A percentile compares a stretch with the other conserved stretches of the same genome.
phyloP scores from a whole-genome alignment of 1,284 basidiomycete species.

The Ganoderma leucocontextum region DNA sequence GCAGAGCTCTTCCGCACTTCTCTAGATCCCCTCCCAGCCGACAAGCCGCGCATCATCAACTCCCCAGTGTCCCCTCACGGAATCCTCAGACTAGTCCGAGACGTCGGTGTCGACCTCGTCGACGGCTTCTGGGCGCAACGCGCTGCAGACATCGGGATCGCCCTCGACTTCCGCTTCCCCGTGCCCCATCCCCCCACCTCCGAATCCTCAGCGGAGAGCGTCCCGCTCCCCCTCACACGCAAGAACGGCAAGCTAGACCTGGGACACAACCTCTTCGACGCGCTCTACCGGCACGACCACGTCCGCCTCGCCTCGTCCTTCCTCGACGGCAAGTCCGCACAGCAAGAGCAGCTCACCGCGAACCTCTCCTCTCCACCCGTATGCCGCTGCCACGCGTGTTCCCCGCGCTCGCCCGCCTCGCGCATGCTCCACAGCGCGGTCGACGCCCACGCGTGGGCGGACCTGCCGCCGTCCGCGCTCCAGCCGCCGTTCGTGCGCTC shows the following conservation, averaged over 20 bases:
- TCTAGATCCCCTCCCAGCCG: constrained; percentile 55
- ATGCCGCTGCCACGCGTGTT: constrained; percentile 74
- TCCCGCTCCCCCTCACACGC: constrained; percentile 21
- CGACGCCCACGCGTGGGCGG: constrained; percentile 43
- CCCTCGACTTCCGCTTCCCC: constrained; percentile 81
- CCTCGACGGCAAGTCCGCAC: constrained; percentile 40
- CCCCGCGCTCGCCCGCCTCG: constrained; percentile 52
- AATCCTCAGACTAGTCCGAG: constrained; percentile 67
- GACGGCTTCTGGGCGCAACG: constrained; percentile 75
- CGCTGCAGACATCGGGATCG: constrained; percentile 72
- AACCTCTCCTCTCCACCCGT: too few species aligned
- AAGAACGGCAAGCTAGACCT: constrained; percentile 50
- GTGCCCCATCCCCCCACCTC: constrained; percentile 36
- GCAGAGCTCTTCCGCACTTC: constrained; percentile 62
- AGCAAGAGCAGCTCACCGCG: neutral
- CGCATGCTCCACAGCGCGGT: constrained; percentile 58
- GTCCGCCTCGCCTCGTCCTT: constrained; percentile 53
- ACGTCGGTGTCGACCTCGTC: constrained; percentile 78
- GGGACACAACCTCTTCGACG: constrained; percentile 77
- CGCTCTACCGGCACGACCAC: constrained; percentile 67
- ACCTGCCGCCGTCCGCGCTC: constrained; percentile 26
- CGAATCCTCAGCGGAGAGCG: constrained; percentile 2
- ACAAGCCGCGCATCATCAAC: constrained; percentile 70
- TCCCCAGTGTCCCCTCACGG: constrained; percentile 74
- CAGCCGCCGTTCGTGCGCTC: constrained; percentile 65